phyloP scores from a whole-genome alignment of 2,329 filamentous ascomycete species.

The Penicillium janthinellum region DNA sequence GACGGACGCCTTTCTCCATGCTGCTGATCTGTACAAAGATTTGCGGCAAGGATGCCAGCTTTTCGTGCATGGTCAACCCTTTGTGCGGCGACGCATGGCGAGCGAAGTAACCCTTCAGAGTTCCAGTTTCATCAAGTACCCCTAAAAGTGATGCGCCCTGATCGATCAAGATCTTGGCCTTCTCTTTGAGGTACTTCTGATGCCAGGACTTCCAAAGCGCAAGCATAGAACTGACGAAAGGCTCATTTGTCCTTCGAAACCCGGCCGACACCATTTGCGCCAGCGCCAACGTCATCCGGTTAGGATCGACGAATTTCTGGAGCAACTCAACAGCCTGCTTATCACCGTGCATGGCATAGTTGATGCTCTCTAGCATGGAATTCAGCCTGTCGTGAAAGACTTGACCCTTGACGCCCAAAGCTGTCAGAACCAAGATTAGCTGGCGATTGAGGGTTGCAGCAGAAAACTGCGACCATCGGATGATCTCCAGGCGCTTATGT shows the following conservation, averaged over 20 bases:
- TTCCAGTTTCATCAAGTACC: constrained; percentile 81
- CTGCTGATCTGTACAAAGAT: constrained; percentile 84
- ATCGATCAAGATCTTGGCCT: constrained; percentile 79
- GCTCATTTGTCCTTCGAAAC: constrained; percentile 74
- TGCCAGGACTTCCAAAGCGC: constrained; percentile 87
- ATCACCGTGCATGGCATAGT: constrained; percentile 69
- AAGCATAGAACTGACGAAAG: constrained; percentile 78
- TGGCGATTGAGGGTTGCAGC: constrained; percentile 85
- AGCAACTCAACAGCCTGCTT: constrained; percentile 67
- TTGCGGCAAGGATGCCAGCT: constrained; percentile 66
- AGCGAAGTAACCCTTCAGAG: constrained; percentile 70
- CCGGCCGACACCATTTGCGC: constrained; percentile 76
- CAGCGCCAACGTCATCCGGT: constrained; percentile 73
- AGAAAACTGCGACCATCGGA: constrained; percentile 75
- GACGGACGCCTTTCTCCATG: constrained; percentile 54
- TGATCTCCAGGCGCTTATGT: constrained; percentile 78
- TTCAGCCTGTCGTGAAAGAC: constrained; percentile 70
- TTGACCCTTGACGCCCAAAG: constrained; percentile 68
- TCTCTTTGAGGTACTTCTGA: constrained; percentile 87
- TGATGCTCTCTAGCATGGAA: constrained; percentile 67
- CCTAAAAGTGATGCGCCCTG: constrained; percentile 86
- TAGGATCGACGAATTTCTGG: constrained; percentile 77
- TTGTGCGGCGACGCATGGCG: constrained; percentile 39
- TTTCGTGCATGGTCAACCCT: constrained; percentile 42
- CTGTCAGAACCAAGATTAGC: constrained; percentile 80